These are phyloP conservation scores for Erysimum cheiri DNA, from an alignment of 441 rosid species.

Conservation along the genomic window DNA sequence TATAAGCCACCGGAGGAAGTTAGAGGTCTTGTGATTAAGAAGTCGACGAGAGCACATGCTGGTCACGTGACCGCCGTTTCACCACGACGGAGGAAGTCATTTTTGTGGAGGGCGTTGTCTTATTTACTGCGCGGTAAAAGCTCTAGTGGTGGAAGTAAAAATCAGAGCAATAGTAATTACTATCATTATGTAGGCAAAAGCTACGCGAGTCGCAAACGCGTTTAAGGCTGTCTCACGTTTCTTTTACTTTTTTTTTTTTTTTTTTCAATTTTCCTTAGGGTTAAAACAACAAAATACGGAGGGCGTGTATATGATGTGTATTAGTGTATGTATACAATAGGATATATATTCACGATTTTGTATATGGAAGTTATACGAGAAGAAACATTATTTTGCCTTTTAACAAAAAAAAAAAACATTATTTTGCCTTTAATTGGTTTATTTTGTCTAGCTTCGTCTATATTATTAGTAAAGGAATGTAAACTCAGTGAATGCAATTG, in stretches of 20 bases:
- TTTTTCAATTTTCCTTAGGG: slow-evolving; percentile 2
- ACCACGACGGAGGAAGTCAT: slow-evolving; percentile 39
- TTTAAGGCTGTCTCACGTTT: slow-evolving; percentile 28
- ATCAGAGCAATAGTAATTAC: slow-evolving; percentile 39
- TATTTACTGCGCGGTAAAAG: slow-evolving; percentile 42
- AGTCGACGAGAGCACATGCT: slow-evolving; percentile 43
- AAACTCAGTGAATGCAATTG: background rate
- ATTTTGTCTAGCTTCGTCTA: slow-evolving; percentile 1
- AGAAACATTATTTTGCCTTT: background rate
- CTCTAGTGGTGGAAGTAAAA: slow-evolving; percentile 39
- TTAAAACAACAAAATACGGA: slow-evolving; percentile 7
- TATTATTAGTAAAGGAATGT: background rate
- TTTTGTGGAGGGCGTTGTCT: slow-evolving; percentile 44
- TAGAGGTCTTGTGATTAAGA: slow-evolving; percentile 50
- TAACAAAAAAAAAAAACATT: too few relatives aligned
- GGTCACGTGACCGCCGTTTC: slow-evolving; percentile 47
- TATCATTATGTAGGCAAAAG: slow-evolving; percentile 40
- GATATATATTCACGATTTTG: slow-evolving; percentile 30
- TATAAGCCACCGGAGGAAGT: slow-evolving; percentile 65
- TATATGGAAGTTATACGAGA: slow-evolving; percentile 31
- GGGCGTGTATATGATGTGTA: slow-evolving; percentile 11
- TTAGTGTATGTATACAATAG: slow-evolving; percentile 34
- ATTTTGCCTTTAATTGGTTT: background rate
- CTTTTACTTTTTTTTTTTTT: background rate
- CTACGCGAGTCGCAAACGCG: slow-evolving; percentile 43